phyloP scores from a whole-genome alignment of 345 rosid genomes.

The Populus tremula region DNA sequence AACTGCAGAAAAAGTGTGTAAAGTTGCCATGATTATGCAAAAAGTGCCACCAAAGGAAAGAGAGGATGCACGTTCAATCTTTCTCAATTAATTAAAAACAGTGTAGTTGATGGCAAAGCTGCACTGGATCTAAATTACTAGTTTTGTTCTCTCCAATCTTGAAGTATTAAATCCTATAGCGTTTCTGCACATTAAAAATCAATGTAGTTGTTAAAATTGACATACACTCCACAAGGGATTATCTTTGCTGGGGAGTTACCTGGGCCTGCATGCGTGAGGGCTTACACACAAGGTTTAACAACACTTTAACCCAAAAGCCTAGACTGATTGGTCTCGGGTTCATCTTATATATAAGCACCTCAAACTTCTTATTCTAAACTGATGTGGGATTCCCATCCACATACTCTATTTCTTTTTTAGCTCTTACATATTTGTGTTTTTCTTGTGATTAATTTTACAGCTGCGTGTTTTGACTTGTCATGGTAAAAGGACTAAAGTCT shows the following conservation, averaged over 20 bases:
- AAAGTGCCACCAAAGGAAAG: neutral
- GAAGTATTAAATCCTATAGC: neutral
- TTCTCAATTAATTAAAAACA: too few species aligned
- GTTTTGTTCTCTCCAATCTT: neutral
- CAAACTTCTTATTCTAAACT: too few species aligned
- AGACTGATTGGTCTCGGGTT: too few species aligned
- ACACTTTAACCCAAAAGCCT: too few species aligned
- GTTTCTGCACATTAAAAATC: slow-evolving; percentile 26
- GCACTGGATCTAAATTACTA: neutral
- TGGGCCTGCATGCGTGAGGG: too few species aligned
- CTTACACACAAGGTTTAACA: too few species aligned
- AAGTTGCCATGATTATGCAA: neutral
- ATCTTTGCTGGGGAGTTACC: neutral
- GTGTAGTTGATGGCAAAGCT: neutral
- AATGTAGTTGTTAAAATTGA: slow-evolving; percentile 53
- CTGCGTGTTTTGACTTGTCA: slow-evolving; percentile 8
- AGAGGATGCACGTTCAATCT: neutral
- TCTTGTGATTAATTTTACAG: neutral
- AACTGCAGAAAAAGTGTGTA: neutral
- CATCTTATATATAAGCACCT: too few species aligned
- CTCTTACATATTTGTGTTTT: slow-evolving; percentile 1
- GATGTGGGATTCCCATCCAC: too few species aligned
- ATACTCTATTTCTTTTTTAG: slow-evolving; percentile 24
- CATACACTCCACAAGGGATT: slow-evolving; percentile 42
- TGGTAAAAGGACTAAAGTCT: slow-evolving; percentile 11